Conservation (phyloP, 257 asterid genomes). For the Echium plantagineum region DNA sequence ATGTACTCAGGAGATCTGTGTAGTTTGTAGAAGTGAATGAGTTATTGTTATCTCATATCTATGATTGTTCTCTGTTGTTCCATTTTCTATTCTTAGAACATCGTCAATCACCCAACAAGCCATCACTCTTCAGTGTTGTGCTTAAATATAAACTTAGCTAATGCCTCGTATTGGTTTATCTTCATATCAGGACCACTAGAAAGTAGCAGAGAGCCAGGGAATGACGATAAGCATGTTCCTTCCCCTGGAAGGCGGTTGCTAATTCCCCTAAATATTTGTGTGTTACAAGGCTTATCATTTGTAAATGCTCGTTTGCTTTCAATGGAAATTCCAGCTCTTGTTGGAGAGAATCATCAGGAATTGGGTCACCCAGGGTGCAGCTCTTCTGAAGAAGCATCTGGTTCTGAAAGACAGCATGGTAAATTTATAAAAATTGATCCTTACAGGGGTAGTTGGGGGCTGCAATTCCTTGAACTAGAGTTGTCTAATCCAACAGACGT, state of each 20-base stretch:
- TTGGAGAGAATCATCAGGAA: constrained; percentile 53
- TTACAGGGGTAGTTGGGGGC: constrained; percentile 99
- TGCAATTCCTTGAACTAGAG: constrained; percentile 91
- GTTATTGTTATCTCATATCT: too few relatives aligned
- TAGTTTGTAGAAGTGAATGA: too few relatives aligned
- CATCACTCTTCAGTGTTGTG: constrained; percentile 4
- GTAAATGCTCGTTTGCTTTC: constrained; percentile 92
- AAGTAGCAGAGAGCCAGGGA: constrained; percentile 31
- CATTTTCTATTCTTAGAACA: neutral
- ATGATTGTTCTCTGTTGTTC: too few relatives aligned
- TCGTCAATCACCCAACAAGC: neutral
- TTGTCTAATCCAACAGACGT: constrained; percentile 91
- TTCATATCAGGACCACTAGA: constrained; percentile 41
- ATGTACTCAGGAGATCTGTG: too few relatives aligned
- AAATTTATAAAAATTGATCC: constrained; percentile 90
- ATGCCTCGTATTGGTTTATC: constrained; percentile 15
- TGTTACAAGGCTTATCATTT: constrained; percentile 72
- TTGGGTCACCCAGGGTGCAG: constrained; percentile 25
- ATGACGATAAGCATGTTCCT: constrained; percentile 29
- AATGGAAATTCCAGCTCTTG: constrained; percentile 94
- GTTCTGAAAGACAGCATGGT: constrained; percentile 51
- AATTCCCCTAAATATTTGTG: constrained; percentile 79
- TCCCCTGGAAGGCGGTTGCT: constrained; percentile 93
- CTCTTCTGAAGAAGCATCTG: constrained; percentile 24
- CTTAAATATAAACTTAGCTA: constrained; percentile 8